Base-by-base conservation (phyloP, 2,329 filamentous ascomycete genomes). In the Paecilomyces sp. region DNA sequence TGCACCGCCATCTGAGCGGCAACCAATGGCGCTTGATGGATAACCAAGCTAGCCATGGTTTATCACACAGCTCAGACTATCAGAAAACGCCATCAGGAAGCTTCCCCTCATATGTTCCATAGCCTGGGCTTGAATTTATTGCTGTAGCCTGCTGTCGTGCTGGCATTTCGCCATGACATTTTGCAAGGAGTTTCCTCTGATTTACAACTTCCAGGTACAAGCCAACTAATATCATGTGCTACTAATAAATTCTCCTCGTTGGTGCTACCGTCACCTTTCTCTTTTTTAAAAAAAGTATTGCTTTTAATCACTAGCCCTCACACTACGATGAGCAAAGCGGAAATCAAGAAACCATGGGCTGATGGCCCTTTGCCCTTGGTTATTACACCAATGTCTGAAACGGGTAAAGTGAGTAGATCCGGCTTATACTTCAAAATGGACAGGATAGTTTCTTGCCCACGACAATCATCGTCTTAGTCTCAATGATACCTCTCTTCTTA, bases 351-450 rank as follows among this genome's bases (percentile, higher is more conserved):
- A 28, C 55, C 34, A 36, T 60, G 58, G 58, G 58, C 55, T 6
- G 55, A 60, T 33, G 58, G 54, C 13, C 58, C 58, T 22, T 57
- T 41, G 28, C 47, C 50, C 12, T 54, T 60, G 24, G 36, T 60
- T 24, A 51, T 57, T 55, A 60, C 55, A 24, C 58, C 58, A 11
- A 57, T 36, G 50, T 51, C 53, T 50, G 56, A 57, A 50, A 31
- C 24, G 56, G 33, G 50, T 31, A 54, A 36, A 12, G 58, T 60
- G 57, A 4, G n/a, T 33, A 22, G 25, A 28, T 28, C 25, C 6
- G 25, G 25, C 25, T 28, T 28, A 28, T 28, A 28, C 25, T 28
- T 28, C 25, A 28, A 28, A 28, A 28, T 28, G 25, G 25, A 28
- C 2, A 28, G 25, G 25, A 1, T 28, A 28, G 25, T 28, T 6